Evolutionary conservation across 305 asterid species (phyloP), one percentile per base, ranked within the genome.

Genomic region (Ilex paraguariensis): DNA sequence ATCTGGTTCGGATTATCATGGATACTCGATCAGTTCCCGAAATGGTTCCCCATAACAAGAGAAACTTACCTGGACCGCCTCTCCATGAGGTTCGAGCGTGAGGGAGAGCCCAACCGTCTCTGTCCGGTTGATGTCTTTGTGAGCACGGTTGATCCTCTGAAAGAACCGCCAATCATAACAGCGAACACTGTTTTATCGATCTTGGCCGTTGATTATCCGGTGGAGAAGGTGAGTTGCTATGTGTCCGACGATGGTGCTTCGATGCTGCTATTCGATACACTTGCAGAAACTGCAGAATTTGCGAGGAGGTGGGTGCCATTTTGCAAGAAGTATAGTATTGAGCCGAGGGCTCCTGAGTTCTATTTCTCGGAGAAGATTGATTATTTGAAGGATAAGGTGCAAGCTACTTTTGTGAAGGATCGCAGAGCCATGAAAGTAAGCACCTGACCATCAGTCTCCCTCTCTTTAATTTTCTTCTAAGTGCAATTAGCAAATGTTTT

Each of bases 241-340:
- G 92, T 88, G 17, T 88, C 96, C 3, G 96, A 88, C 63, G 96
- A 88, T 61, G 96, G 96, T 30, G 90, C 96, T 6, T 84, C 96
- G 17, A 88, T 88, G 96, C 85, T 88, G 55, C 86, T 84, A 56
- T 88, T 88, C 14, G 96, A 88, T 56, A 14, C 95, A 7, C 56
- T 86, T 68, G 56, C 95, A 7, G 95, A 88, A 62, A 88, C 95
- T 0, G 82, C 92, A 5, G 96, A 88, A 68, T 88, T 88, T 31
- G 92, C 90, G 11, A 73, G 96, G 79, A 67, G 87, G 77, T 88
- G 96, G 96, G 95, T 88, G 49, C 96, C 96, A 10, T 88, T 88
- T 63, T 88, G 96, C 69, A 86, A 81, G 77, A 86, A 88, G 59
- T 84, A 86, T 66, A 68, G 63, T 57, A 70, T 88, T 17, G 96